Base-by-base conservation (phyloP, 179 eudicot genomes). In the Heliamphora pulchella region DNA sequence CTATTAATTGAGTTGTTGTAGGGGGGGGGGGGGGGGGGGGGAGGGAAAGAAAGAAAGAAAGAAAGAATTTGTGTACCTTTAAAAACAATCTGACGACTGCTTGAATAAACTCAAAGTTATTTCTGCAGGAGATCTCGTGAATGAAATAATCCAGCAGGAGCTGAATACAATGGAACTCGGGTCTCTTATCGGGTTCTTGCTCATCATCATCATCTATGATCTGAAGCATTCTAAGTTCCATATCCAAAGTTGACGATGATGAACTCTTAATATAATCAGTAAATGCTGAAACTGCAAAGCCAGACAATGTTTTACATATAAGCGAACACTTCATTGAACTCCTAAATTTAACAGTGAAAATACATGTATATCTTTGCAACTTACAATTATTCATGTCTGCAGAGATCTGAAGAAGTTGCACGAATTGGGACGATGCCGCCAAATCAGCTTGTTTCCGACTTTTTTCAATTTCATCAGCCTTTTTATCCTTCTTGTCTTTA, bases 151-250 rank as follows among this genome's bases (percentile, higher is more conserved):
- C 99, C 84, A 96, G 84, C 53, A 96, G 89, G 84, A 92, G 88
- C 76, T 89, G 94, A 77, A 96, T 87, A 54, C 79, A 87, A 80
- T 81, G 76, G 78, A 94, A 81, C 84, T 94, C 98, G 2, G 91
- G 91, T 72, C 91, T 89, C 73, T 83, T 80, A 50, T 78, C 87
- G 69, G 82, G 80, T 70, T 89, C 97, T 81, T 85, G 80, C 43
- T 84, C 91, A 13, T 92, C 95, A 48, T 89, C 92, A 61, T 89
- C 96, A 79, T 93, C 97, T 51, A 94, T 86, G 71, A 96, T 94
- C 86, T 94, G 99, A 84, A 96, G 96, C 93, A 96, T 86, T 80
- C 97, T 89, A 41, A 96, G 90, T 85, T 96, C 99, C 94, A 96
- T 86, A 83, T 96, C 99, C 91, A 96, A 83, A 54, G 91, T 85